Conservation (phyloP, 805 yeast genomes). For the Wickerhamomyces xylosicus region DNA sequence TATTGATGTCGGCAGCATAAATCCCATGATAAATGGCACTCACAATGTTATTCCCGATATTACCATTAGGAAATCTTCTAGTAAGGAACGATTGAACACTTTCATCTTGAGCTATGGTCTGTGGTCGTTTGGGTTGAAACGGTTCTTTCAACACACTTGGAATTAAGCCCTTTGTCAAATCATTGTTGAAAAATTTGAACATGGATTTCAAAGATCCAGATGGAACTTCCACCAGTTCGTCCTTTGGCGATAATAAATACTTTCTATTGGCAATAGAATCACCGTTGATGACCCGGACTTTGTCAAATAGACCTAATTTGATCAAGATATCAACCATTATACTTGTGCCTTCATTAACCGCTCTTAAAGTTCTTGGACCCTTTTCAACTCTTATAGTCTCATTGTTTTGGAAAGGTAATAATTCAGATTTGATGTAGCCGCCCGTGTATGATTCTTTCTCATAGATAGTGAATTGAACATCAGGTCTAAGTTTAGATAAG, state of each 20-base stretch:
- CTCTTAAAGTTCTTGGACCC: slow-evolving; percentile 88
- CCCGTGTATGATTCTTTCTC: slow-evolving; percentile 53
- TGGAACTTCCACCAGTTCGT: slow-evolving; percentile 46
- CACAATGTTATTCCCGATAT: slow-evolving; percentile 39
- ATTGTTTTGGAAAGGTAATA: slow-evolving; percentile 18
- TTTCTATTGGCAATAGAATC: slow-evolving; percentile 60
- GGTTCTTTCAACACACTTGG: slow-evolving; percentile 41
- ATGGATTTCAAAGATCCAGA: slow-evolving; percentile 24
- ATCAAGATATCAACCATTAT: slow-evolving; percentile 51
- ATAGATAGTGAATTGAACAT: slow-evolving; percentile 48
- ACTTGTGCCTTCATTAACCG: slow-evolving; percentile 69
- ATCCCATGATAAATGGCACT: slow-evolving; percentile 87
- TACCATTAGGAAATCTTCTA: slow-evolving; percentile 44
- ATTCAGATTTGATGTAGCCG: slow-evolving; percentile 65
- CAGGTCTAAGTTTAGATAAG: slow-evolving; percentile 66
- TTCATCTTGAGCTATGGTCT: slow-evolving; percentile 51
- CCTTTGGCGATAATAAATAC: slow-evolving; percentile 39
- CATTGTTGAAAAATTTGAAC: slow-evolving; percentile 26
- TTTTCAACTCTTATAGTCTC: slow-evolving; percentile 34
- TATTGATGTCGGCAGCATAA: slow-evolving; percentile 73
- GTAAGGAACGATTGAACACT: slow-evolving; percentile 54
- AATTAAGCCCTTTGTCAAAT: slow-evolving; percentile 34
- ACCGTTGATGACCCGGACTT: slow-evolving; percentile 48
- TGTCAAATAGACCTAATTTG: slow-evolving; percentile 33
- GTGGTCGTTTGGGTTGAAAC: slow-evolving; percentile 24